phyloP scores from a whole-genome alignment of 805 yeast species.

The Hanseniaspora nectarophila region DNA sequence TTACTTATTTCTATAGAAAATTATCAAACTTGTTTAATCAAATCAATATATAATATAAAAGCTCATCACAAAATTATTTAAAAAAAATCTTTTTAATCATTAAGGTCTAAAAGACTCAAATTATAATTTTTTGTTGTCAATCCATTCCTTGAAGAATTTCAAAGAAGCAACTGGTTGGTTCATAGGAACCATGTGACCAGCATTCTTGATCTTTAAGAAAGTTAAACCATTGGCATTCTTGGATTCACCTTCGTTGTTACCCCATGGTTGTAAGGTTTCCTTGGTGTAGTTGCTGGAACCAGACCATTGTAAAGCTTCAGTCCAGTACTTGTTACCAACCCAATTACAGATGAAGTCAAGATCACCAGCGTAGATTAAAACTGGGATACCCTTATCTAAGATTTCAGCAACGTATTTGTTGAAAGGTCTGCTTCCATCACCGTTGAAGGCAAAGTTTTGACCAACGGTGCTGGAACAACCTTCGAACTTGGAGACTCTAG shows the following conservation, averaged over 20 bases:
- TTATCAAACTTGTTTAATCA: no score
- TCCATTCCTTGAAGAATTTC: conserved; percentile 66
- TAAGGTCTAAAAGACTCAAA: no score
- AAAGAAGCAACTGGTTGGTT: conserved; percentile 70
- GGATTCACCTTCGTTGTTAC: conserved; percentile 52
- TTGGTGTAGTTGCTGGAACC: conserved; percentile 38
- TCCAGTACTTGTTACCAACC: conserved; percentile 82
- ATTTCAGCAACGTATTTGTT: conserved; percentile 60
- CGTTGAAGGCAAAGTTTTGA: conserved; percentile 57
- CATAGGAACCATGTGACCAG: conserved; percentile 88
- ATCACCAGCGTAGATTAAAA: conserved; percentile 86
- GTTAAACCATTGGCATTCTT: conserved; percentile 62
- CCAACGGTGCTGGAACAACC: conserved; percentile 61
- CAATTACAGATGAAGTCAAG: conserved; percentile 88
- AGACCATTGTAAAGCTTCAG: conserved; percentile 55
- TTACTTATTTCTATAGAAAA: no score
- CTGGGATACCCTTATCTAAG: conserved; percentile 60
- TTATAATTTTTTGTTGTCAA: conserved; percentile 33
- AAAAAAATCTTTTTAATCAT: no score
- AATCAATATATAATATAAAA: no score
- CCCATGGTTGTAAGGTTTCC: conserved; percentile 36
- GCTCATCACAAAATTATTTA: no score
- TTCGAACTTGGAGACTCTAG: conserved; percentile 60
- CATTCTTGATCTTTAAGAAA: conserved; percentile 64
- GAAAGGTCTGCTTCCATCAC: conserved; percentile 80